phyloP scores from a whole-genome alignment of 495 filamentous ascomycete species.

The Lindgomyces ingoldianus region DNA sequence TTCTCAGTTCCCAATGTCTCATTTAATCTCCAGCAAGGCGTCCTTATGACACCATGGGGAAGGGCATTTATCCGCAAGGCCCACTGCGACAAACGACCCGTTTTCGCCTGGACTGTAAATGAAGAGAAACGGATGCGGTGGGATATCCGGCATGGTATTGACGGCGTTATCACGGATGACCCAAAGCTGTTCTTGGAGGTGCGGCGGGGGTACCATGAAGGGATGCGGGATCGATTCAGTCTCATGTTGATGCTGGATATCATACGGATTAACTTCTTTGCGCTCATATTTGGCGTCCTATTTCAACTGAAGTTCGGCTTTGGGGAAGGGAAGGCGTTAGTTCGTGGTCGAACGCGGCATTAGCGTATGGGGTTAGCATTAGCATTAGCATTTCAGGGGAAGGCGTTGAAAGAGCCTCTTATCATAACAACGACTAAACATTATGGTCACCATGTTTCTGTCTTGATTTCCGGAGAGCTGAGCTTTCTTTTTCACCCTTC shows the following conservation, averaged over 20 bases:
- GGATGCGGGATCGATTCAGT: slow-evolving; percentile 26
- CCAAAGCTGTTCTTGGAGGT: slow-evolving; percentile 54
- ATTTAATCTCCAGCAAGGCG: slow-evolving; percentile 72
- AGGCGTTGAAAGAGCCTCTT: too few relatives aligned
- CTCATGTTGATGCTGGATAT: slow-evolving; percentile 32
- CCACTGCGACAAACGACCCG: slow-evolving; percentile 53
- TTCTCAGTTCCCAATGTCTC: slow-evolving; percentile 60
- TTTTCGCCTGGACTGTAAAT: slow-evolving; percentile 88
- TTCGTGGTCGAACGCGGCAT: slow-evolving; percentile 2
- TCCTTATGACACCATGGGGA: slow-evolving; percentile 66
- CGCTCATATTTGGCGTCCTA: slow-evolving; percentile 26
- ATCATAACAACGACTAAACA: too few relatives aligned
- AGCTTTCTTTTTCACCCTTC: too few relatives aligned
- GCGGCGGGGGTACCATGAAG: slow-evolving; percentile 41
- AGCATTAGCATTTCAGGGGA: neutral
- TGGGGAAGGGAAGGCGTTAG: slow-evolving; percentile 7
- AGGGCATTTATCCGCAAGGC: slow-evolving; percentile 63
- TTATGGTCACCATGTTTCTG: too few relatives aligned
- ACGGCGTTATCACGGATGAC: slow-evolving; percentile 62
- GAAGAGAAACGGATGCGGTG: slow-evolving; percentile 71
- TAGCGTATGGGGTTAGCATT: neutral
- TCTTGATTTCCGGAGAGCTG: too few relatives aligned
- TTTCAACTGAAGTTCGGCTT: slow-evolving; percentile 33
- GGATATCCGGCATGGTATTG: slow-evolving; percentile 56
- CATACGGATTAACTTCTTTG: slow-evolving; percentile 35